These are phyloP conservation scores for Pseudocercospora musae DNA, from an alignment of 2,329 filamentous ascomycete species.

Conservation along the genomic window DNA sequence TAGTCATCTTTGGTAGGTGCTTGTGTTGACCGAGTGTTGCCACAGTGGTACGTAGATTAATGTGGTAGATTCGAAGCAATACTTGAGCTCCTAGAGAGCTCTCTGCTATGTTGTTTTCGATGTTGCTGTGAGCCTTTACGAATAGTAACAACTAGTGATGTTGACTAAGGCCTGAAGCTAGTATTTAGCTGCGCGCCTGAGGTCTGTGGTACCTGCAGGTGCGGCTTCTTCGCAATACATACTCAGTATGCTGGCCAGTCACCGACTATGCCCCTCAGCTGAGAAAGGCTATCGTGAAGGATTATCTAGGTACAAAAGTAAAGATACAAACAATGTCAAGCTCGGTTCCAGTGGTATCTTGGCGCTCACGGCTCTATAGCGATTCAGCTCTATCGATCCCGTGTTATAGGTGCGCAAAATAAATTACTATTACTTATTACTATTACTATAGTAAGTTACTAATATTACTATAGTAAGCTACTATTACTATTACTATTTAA, in stretches of 20 bases:
- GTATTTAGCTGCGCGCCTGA: not conserved
- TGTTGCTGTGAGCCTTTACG: not conserved
- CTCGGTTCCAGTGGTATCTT: not conserved
- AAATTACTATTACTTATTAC: too few species aligned
- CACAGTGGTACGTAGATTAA: too few species aligned
- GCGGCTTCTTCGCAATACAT: not conserved
- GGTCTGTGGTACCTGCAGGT: not conserved
- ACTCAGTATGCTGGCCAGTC: too few species aligned
- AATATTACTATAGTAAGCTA: too few species aligned
- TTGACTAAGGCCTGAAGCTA: not conserved
- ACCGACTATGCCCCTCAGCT: not conserved
- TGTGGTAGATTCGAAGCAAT: too few species aligned
- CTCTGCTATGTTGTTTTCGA: not conserved
- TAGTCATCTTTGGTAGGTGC: not conserved
- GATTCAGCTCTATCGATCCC: too few species aligned
- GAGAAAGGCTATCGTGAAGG: not conserved
- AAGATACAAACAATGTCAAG: not conserved
- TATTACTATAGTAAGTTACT: too few species aligned
- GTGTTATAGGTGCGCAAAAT: too few species aligned
- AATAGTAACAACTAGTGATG: not conserved
- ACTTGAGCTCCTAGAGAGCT: not conserved
- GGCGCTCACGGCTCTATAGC: not conserved
- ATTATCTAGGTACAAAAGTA: not conserved
- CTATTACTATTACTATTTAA: too few species aligned
- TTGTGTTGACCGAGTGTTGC: too few species aligned